Conservation (phyloP, 2,329 filamentous ascomycete genomes). For the Chrysoporthe cubensis region DNA sequence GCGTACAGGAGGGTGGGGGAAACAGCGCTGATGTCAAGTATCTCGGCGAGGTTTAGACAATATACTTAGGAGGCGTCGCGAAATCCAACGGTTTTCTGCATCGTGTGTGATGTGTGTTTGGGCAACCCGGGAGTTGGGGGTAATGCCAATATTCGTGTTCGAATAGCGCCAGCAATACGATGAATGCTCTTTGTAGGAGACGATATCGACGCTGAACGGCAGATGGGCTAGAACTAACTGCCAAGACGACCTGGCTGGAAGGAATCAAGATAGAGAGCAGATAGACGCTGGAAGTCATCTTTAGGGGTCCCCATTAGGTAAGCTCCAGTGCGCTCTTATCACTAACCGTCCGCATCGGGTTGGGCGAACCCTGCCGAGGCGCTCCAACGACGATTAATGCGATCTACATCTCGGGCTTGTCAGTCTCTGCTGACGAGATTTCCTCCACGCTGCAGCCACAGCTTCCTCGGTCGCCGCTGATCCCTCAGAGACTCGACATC, state of each 20-base stretch:
- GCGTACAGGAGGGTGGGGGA: background rate
- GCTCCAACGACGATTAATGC: background rate
- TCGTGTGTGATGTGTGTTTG: too few species aligned
- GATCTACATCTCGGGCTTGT: background rate
- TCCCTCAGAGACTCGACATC: background rate
- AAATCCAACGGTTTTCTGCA: background rate
- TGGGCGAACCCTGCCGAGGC: background rate
- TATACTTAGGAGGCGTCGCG: background rate
- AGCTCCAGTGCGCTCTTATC: background rate
- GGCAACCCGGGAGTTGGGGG: too few species aligned
- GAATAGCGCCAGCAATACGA: too few species aligned
- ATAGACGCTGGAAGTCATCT: background rate
- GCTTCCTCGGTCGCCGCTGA: slow-evolving; percentile 4
- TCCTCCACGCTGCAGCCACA: slow-evolving; percentile 8
- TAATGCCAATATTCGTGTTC: too few species aligned
- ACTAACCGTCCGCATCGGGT: background rate
- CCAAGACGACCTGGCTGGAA: background rate
- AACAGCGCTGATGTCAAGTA: background rate
- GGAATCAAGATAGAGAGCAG: too few species aligned
- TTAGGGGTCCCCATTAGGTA: slow-evolving; percentile 3
- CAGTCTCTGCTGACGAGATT: background rate
- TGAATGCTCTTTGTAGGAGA: too few species aligned
- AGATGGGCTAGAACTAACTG: too few species aligned
- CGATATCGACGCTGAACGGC: too few species aligned
- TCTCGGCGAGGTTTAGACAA: background rate